Base-by-base conservation (phyloP, 1,139 yeast genomes). In the Saccharomyces hybrid region DNA sequence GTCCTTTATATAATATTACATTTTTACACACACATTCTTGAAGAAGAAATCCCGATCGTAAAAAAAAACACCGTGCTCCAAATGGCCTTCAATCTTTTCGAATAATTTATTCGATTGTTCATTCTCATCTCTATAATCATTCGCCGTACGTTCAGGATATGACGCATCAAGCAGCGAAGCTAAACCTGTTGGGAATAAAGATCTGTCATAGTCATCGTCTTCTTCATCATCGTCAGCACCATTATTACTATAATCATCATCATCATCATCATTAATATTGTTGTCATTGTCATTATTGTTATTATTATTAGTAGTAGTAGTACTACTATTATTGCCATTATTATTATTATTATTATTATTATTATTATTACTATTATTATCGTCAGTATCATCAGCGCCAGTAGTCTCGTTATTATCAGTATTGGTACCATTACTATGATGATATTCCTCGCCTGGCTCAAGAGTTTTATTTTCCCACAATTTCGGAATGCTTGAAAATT, bases 11-110 rank as follows among this genome's bases (percentile, higher is more conserved):
- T 16, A 23, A 23, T 38, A 9, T 38, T 20, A 38, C 44, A 38
- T 47, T 13, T 47, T 25, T 6, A 16, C 34, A n/a, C 56, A 34
- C 9, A 52, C 27, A 23, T 50, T 46, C 20, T 44, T 31, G 26
- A 56, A 54, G 9, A 46, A 16, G 32, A 58, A 52, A 47, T 55
- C 58, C 25, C 61, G 51, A 49, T 58, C 61, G 26, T 54, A 58
- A 38, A 55, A 53, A 34, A 53, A 55, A 11, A 53, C 42, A 16
- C 55, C 54, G 26, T 50, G 51, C 8, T 44, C 31, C n/a, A 50
- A 31, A 42, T 55, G 32, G 49, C 50, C 51, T 59, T 63, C 32
- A 55, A 46, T 20, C 46, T 47, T 6, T 47, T 54, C 11, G 58
- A 53, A 46, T 55, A 46, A 6, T 26, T 42, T 14, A 54, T 44